A percentile compares a stretch with the other conserved stretches of the same genome.
Conservation (phyloP, 2,329 filamentous ascomycete genomes). For the Verticillium nubilum region DNA sequence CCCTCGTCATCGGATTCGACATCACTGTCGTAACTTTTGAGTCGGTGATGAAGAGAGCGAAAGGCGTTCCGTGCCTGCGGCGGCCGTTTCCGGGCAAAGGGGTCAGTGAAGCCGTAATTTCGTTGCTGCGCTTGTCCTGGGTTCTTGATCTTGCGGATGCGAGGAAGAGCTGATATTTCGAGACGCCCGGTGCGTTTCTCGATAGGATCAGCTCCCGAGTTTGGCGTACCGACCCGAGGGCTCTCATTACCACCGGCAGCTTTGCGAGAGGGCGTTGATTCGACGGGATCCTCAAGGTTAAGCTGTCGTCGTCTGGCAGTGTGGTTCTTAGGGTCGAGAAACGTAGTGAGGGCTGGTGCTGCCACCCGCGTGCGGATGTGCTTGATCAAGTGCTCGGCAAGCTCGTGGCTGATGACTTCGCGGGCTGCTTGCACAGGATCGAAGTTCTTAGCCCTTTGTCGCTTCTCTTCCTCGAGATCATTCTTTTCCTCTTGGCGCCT, state of each 20-base stretch:
- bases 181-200: slow-evolving; percentile 54
- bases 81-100: slow-evolving; percentile 60
- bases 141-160: slow-evolving; percentile 66
- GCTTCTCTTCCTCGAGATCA: slow-evolving; percentile 86
- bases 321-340: slow-evolving; percentile 78
- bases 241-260: slow-evolving; percentile 58
- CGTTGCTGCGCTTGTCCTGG: slow-evolving; percentile 45
- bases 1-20: slow-evolving; percentile 87
- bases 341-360: slow-evolving; percentile 72
- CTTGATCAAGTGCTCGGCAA: slow-evolving; percentile 80
- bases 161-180: slow-evolving; percentile 61
- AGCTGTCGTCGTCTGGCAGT: slow-evolving; percentile 72
- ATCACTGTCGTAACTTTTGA: slow-evolving; percentile 68
- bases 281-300: slow-evolving; percentile 39
- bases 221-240: slow-evolving; percentile 59
- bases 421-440: slow-evolving; percentile 86
- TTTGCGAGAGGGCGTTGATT: slow-evolving; percentile 35
- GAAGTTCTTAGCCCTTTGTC: slow-evolving; percentile 76
- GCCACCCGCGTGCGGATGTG: slow-evolving; percentile 87
- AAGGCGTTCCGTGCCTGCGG: slow-evolving; percentile 54
- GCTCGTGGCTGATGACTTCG: slow-evolving; percentile 70
- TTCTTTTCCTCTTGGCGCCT: slow-evolving; percentile 67
- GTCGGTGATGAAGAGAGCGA: slow-evolving; percentile 75
- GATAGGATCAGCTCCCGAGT: slow-evolving; percentile 55
- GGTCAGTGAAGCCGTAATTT: slow-evolving; percentile 61